Evolutionary conservation across 1,284 basidiomycete genomes (phyloP).

Genomic region (Sutorius eximius): DNA sequence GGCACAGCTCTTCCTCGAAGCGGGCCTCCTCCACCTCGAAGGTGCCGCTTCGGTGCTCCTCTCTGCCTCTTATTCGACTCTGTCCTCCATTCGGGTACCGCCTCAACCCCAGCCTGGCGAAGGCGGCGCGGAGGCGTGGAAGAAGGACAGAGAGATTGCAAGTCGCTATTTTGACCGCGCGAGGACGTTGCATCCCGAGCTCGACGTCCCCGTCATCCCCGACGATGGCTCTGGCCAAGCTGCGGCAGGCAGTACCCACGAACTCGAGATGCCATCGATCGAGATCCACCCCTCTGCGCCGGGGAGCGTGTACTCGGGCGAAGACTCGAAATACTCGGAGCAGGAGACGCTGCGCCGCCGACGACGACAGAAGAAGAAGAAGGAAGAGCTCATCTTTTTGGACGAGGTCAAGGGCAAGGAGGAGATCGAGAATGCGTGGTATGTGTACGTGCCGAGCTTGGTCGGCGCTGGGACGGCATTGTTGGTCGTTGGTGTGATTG

Average conservation of each 20-base stretch:
- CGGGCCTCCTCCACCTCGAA: conserved; percentile 73
- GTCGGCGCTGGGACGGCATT: conserved; percentile 78
- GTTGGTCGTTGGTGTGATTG: conserved; percentile 72
- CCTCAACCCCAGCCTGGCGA: conserved; percentile 46
- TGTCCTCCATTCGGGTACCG: conserved; percentile 70
- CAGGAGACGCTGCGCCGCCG: conserved; percentile 41
- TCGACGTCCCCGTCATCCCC: conserved; percentile 68
- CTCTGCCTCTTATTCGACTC: conserved; percentile 66
- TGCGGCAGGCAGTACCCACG: conserved; percentile 30
- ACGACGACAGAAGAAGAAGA: conserved; percentile 50
- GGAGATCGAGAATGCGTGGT: conserved; percentile 71
- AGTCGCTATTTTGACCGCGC: conserved; percentile 70
- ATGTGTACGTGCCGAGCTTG: conserved; percentile 69
- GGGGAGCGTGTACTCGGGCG: conserved; percentile 35
- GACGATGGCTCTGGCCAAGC: conserved; percentile 41
- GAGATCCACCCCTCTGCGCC: conserved; percentile 44
- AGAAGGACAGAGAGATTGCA: conserved; percentile 65
- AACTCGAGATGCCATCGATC: conserved; percentile 64
- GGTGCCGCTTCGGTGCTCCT: conserved; percentile 67
- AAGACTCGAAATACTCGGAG: conserved; percentile 36
- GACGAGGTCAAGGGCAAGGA: conserved; percentile 46
- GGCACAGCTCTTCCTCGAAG: conserved; percentile 72
- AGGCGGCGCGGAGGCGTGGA: conserved; percentile 65
- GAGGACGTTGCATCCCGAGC: conserved; percentile 50
- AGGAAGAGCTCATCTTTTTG: conserved; percentile 51